A percentile compares a stretch with the other conserved stretches of the same genome.
Conservation (phyloP, 148 eudicot species). For the Polygonum aviculare region DNA sequence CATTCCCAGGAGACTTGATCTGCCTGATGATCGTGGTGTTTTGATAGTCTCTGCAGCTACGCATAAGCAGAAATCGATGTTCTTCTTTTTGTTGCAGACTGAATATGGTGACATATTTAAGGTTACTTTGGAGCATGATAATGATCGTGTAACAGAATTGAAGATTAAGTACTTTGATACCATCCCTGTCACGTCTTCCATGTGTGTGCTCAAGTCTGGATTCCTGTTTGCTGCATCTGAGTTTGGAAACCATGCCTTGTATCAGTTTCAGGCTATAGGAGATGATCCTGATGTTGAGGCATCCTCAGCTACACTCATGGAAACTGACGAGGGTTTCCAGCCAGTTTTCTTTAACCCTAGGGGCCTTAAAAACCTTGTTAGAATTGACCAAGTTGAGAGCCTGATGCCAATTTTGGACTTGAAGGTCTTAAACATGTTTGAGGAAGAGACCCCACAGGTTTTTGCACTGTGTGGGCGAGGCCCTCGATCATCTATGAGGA, state of each 20-base stretch:
- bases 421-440: conserved; percentile 84
- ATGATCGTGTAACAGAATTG: conserved; percentile 70
- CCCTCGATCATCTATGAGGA: conserved; percentile 81
- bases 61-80: conserved; percentile 87
- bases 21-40: conserved; percentile 89
- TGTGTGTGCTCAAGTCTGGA: conserved; percentile 85
- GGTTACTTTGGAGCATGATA: conserved; percentile 75
- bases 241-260: conserved; percentile 92
- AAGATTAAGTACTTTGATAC: conserved; percentile 92
- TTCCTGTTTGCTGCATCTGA: conserved; percentile 94
- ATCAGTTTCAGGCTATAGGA: conserved; percentile 97
- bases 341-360: conserved; percentile 88
- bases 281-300: conserved; percentile 95
- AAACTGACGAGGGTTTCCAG: conserved; percentile 89
- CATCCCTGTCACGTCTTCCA: conserved; percentile 72
- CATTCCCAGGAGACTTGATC: conserved; percentile 82
- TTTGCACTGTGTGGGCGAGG: conserved; percentile 95
- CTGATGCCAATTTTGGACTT: conserved; percentile 98
- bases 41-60: conserved; percentile 81
- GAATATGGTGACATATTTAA: conserved; percentile 94
- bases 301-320: conserved; percentile 66
- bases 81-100: conserved; percentile 84
- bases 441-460: conserved; percentile 95
- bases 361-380: conserved; percentile 71
- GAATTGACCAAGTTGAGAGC: conserved; percentile 93